These are phyloP conservation scores for Syzygium syzygioides DNA, from an alignment of 441 rosid species.

Conservation along the genomic window DNA sequence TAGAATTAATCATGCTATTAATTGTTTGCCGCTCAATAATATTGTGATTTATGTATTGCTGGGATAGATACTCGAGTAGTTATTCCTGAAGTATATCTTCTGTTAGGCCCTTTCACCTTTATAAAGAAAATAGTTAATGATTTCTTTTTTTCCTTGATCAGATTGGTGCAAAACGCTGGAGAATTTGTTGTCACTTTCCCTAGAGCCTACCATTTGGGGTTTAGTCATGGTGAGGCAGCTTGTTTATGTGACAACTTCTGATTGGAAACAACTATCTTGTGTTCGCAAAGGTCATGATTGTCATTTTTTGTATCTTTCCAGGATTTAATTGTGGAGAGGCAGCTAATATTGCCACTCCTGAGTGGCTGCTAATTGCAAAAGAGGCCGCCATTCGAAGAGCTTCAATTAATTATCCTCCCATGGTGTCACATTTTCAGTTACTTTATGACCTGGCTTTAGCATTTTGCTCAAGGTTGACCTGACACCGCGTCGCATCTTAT, in stretches of 20 bases:
- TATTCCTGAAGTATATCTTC: neutral
- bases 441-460: constrained; percentile 92
- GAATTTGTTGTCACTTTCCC: constrained; percentile 99
- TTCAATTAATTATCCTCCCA: constrained; percentile 89
- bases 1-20: neutral
- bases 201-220: constrained; percentile 97
- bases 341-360: constrained; percentile 91
- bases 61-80: neutral
- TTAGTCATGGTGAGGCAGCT: constrained; percentile 78
- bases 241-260: constrained; percentile 3
- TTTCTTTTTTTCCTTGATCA: constrained; percentile 29
- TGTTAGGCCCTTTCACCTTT: neutral
- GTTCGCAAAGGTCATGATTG: constrained; percentile 6
- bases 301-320: constrained; percentile 13
- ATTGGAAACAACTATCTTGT: neutral
- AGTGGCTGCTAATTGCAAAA: constrained; percentile 83
- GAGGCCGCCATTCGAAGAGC: constrained; percentile 98
- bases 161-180: constrained; percentile 99
- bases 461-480: constrained; percentile 67
- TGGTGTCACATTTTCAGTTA: constrained; percentile 98
- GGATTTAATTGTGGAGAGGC: constrained; percentile 93
- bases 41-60: neutral
- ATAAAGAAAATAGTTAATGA: constrained; percentile 4
- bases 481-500: neutral
- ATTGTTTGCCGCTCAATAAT: neutral